Percentiles rank a stretch among this genome's conserved stretches.
Evolutionary conservation across 2,329 filamentous ascomycete species (phyloP).

Genomic region (Ascochyta fabae): DNA sequence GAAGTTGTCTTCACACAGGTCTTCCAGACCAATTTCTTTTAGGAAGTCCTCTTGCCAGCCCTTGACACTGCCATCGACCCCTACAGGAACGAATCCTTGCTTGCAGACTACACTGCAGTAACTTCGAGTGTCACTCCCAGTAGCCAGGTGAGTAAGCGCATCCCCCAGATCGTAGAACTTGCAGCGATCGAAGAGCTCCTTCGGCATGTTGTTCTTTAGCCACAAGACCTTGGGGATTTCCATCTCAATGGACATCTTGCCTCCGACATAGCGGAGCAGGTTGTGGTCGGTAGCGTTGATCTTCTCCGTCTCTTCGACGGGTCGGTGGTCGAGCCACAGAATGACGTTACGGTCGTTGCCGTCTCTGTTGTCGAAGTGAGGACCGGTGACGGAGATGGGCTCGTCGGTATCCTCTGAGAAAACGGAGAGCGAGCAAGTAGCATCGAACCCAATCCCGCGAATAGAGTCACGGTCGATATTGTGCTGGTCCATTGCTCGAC

Average conservation of each 20-base stretch:
- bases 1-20: constrained; percentile 85
- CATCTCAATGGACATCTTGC: constrained; percentile 99
- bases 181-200: constrained; percentile 86
- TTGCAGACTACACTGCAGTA: constrained; percentile 98
- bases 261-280: constrained; percentile 92
- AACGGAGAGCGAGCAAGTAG: constrained; percentile 95
- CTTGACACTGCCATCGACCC: constrained; percentile 95
- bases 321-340: constrained; percentile 95
- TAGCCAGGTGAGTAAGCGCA: constrained; percentile 91
- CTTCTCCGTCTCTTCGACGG: constrained; percentile 85
- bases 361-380: constrained; percentile 77
- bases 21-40: constrained; percentile 81
- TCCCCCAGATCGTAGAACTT: constrained; percentile 97
- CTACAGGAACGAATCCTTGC: constrained; percentile 95
- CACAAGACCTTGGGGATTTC: constrained; percentile 98
- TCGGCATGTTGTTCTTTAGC: constrained; percentile 98
- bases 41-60: constrained; percentile 98
- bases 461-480: constrained; percentile 77
- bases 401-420: constrained; percentile 89
- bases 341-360: constrained; percentile 93
- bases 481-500: constrained; percentile 80
- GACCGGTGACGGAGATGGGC: constrained; percentile 87
- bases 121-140: constrained; percentile 87
- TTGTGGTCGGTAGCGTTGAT: constrained; percentile 95
- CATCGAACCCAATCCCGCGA: constrained; percentile 94